These are phyloP conservation scores for Dipodascus albidus DNA, from an alignment of 805 yeast genomes.

Conservation along the genomic window DNA sequence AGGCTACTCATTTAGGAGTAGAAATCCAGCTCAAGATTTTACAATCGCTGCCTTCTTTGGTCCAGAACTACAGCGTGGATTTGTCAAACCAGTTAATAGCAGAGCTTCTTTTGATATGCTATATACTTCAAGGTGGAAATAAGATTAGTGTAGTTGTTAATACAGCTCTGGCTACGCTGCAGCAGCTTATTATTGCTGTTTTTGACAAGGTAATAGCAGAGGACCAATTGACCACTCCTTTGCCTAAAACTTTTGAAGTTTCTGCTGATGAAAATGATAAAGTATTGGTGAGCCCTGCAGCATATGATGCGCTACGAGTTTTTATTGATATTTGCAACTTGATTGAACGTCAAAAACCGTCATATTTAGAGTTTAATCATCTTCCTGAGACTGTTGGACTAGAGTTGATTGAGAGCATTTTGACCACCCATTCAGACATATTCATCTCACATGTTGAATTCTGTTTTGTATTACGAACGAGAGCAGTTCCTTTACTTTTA, in stretches of 20 bases:
- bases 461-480: slow-evolving; percentile 50
- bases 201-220: slow-evolving; percentile 53
- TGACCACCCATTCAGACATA: slow-evolving; percentile 47
- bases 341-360: slow-evolving; percentile 46
- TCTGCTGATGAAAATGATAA: slow-evolving; percentile 35
- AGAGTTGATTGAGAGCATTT: slow-evolving; percentile 71
- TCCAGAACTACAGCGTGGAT: slow-evolving; percentile 47
- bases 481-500: slow-evolving; percentile 66
- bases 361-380: slow-evolving; percentile 35
- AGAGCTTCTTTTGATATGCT: slow-evolving; percentile 54
- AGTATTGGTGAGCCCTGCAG: slow-evolving; percentile 36
- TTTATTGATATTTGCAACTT: slow-evolving; percentile 63
- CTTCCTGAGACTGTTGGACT: slow-evolving; percentile 59
- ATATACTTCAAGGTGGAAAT: slow-evolving; percentile 56
- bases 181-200: slow-evolving; percentile 67
- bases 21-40: slow-evolving; percentile 81
- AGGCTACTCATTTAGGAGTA: slow-evolving; percentile 61
- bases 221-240: slow-evolving; percentile 22
- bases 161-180: slow-evolving; percentile 88
- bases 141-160: slow-evolving; percentile 70
- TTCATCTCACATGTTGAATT: slow-evolving; percentile 55
- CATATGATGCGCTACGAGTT: slow-evolving; percentile 60
- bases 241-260: slow-evolving; percentile 25
- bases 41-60: slow-evolving; percentile 69
- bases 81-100: slow-evolving; percentile 47